Evolutionary conservation across 441 rosid species (phyloP), one percentile per base, ranked within the genome.

Genomic region (Populus tomentosa): DNA sequence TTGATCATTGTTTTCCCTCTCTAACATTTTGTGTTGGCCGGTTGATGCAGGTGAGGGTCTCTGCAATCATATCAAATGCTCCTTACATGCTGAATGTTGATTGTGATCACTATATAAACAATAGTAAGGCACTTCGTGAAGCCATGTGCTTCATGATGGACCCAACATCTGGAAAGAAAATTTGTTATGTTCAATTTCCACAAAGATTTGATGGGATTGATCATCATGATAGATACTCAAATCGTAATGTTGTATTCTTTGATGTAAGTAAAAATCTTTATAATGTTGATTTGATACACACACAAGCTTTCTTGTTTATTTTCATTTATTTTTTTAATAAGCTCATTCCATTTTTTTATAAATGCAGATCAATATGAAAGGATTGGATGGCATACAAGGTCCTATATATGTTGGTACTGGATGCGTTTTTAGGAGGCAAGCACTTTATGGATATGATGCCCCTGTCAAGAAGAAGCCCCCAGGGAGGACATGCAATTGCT

Each of bases 71-170:
- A 77, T 85, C 99, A 76, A 95, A 94, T 79, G 97, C 97, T 71
- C 97, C 98, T 61, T 94, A 89, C 81, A 73, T 95, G 73, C 91
- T 94, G 82, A 94, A 95, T 70, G 97, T 95, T 0, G 99, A 95
- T 81, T 95, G 99, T 79, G 98, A 95, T 90, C 99, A 92, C 77
- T 92, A 91, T 72, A 88, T 94, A 74, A 94, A 94, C 94, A 95
- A 95, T 76, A 90, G 97, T 79, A 94, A 91, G 82, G 99, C 99
- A 73, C 93, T 94, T 46, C 85, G 97, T 56, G 97, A 95, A 87
- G 94, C 97, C 62, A 94, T 95, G 98, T 95, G 98, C 87, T 95
- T 95, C 84, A 87, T 95, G 97, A 94, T 94, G 98, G 98, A 95
- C 78, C 97, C 97, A 21, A 89, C 83, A 62, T 91, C 94, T 8